Evolutionary conservation across 1,284 basidiomycete genomes (phyloP).

Genomic region (Anthracocystis setariae): DNA sequence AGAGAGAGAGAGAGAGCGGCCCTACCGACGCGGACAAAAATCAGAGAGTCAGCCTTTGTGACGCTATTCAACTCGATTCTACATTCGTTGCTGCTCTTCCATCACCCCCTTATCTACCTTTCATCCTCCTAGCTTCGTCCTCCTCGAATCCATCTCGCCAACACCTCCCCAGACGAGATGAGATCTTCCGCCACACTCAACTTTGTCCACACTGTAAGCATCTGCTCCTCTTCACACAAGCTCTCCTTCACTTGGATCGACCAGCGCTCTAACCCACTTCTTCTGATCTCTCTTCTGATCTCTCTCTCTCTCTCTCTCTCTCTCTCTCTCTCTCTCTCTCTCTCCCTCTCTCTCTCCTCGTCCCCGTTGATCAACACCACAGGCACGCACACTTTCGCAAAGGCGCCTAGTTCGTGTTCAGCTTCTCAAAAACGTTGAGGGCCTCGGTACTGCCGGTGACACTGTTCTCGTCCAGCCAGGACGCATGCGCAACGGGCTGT

Average conservation of each 20-base stretch:
- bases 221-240: not conserved
- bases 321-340: not conserved
- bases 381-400: conserved; percentile 46
- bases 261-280: not conserved
- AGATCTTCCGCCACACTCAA: conserved; percentile 34
- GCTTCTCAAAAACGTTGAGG: conserved; percentile 18
- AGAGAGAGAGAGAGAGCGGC: too few relatives aligned
- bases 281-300: too few relatives aligned
- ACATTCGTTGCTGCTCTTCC: too few relatives aligned
- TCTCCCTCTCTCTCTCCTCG: not conserved
- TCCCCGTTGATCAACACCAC: not conserved
- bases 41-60: not conserved
- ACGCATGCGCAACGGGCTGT: conserved; percentile 47
- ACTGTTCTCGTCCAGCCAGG: conserved; percentile 44
- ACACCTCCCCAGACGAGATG: conserved; percentile 26
- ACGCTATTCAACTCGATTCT: too few relatives aligned
- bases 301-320: not conserved
- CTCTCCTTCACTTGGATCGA: not conserved
- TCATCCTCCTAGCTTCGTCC: conserved; percentile 2
- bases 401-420: conserved; percentile 49
- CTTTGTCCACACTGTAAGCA: conserved; percentile 41
- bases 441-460: conserved; percentile 32
- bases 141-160: not conserved
- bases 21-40: too few relatives aligned
- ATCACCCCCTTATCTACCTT: not conserved